These are phyloP conservation scores for Typha latifolia DNA, from an alignment of 176 grass and related monocot species.

Conservation along the genomic window DNA sequence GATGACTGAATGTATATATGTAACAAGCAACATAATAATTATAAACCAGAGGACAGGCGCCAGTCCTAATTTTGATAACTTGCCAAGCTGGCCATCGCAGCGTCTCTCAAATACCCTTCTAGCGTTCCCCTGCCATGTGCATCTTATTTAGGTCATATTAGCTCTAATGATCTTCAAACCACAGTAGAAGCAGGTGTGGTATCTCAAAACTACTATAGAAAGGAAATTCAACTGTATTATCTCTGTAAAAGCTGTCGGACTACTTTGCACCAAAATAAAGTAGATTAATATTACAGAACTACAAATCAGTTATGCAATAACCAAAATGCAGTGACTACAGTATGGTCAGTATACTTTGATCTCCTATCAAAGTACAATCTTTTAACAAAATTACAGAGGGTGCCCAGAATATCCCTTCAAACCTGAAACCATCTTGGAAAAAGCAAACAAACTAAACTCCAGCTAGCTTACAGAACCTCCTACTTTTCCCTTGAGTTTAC, in stretches of 20 bases:
- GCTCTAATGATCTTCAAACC: not conserved
- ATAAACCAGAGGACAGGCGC: slow-evolving; percentile 83
- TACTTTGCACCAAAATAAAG: not conserved
- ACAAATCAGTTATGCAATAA: too few species aligned
- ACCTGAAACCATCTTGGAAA: too few species aligned
- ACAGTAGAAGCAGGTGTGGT: not conserved
- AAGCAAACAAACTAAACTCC: too few species aligned
- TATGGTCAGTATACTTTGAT: too few species aligned
- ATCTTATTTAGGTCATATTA: not conserved
- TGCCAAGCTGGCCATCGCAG: slow-evolving; percentile 53
- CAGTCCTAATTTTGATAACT: slow-evolving; percentile 74
- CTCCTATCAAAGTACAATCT: too few species aligned
- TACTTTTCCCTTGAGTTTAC: too few species aligned
- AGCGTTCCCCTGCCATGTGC: slow-evolving; percentile 69
- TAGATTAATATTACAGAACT: not conserved
- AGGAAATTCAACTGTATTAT: not conserved
- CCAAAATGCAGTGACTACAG: too few species aligned
- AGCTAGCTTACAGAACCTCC: too few species aligned
- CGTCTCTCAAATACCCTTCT: slow-evolving; percentile 74
- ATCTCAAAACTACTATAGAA: not conserved
- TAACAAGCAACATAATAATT: slow-evolving; percentile 62
- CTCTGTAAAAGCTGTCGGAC: not conserved
- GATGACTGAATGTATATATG: slow-evolving; percentile 71
- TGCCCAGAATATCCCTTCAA: too few species aligned
- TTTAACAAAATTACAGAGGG: too few species aligned